phyloP scores from a whole-genome alignment of 2,329 filamentous ascomycete genomes.

The Neofusicoccum sp. region DNA sequence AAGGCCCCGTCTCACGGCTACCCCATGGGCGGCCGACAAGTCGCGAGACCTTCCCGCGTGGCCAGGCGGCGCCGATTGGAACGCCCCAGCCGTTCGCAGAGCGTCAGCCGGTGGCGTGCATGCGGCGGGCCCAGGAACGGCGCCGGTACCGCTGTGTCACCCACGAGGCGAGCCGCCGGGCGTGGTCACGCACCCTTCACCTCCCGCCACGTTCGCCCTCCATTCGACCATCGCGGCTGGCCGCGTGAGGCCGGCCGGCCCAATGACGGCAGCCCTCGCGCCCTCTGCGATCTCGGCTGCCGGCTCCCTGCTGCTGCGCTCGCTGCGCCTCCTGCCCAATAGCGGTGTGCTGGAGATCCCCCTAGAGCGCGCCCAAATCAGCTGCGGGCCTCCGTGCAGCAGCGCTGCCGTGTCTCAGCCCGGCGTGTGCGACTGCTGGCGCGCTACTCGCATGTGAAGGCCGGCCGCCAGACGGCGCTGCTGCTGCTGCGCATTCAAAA shows the following conservation, averaged over 20 bases:
- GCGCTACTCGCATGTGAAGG: background rate
- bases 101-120: background rate
- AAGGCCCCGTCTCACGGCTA: background rate
- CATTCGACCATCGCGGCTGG: background rate
- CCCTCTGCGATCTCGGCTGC: background rate
- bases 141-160: conserved; percentile 10
- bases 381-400: background rate
- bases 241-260: background rate
- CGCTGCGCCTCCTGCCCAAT: background rate
- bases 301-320: background rate
- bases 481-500: conserved; percentile 6
- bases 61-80: no score
- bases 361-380: background rate
- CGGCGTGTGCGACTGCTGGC: background rate
- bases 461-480: background rate
- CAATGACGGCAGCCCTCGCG: background rate
- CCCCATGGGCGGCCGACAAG: background rate
- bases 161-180: conserved; percentile 6
- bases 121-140: background rate
- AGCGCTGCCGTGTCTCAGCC: background rate
- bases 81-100: background rate
- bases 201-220: conserved; percentile 5
- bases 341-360: background rate
- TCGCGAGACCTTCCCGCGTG: no score
- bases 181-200: conserved; percentile 8